Evolutionary conservation across 1,284 basidiomycete genomes (phyloP), one percentile per base, ranked within the genome.

Genomic region (Leccinum fallax): DNA sequence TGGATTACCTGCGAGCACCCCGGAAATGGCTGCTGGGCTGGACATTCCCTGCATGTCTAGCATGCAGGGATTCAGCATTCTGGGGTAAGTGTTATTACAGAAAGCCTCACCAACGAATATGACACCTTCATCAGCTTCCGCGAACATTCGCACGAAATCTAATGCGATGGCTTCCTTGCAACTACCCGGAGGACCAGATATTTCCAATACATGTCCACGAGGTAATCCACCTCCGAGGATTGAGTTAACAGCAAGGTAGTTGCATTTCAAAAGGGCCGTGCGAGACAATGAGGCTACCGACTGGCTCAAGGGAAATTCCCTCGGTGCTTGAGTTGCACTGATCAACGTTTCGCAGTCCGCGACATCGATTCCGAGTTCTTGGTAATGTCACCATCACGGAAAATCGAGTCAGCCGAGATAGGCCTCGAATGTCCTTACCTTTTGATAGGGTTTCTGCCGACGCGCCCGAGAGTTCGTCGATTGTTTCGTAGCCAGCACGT

Each of bases 121-220:
- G 10, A 87, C 80, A 36, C 80, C 79, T 53, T 85, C 79, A 0
- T 76, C 76, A 10, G 74, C 70, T 61, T 80, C 72, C 4, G 83
- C 73, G 61, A 86, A 85, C 5, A 74, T 78, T 43, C 74, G 70
- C 16, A 82, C 79, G 55, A 89, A 78, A 58, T 81, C 78, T 10
- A 82, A 71, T 3, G 83, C 81, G 3, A 89, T 67, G 3, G 67
- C 67, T 63, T 88, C 87, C 67, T 89, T 91, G 11, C 82, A 81
- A 54, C 83, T 82, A 49, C 90, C 90, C 1, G 90, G 90, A 40
- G 89, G 87, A 1, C 90, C 89, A 53, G 87, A 89, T 67, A 92
- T 76, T 75, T 92, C 89, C 38, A 92, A 77, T 63, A 90, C 79
- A 63, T 82, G 79, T 10, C 88, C 87, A 62, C 78, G 79, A 56